Conservation (phyloP, 257 asterid species). For the Solanum piurae region DNA sequence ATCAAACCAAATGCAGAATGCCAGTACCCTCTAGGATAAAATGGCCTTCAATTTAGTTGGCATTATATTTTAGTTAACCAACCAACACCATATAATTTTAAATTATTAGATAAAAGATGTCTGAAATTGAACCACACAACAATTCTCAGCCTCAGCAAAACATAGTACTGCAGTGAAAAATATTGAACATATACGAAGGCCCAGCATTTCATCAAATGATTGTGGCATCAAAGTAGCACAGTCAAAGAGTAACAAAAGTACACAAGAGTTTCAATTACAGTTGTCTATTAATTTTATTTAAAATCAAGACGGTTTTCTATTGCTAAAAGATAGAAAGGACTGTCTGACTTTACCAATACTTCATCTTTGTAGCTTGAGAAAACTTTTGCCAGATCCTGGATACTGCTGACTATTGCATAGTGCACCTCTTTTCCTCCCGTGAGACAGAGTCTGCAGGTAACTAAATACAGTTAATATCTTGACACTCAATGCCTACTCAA, state of each 20-base stretch:
- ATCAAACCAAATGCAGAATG: not conserved
- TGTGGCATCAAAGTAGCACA: not conserved
- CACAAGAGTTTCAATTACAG: not conserved
- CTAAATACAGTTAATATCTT: conserved; percentile 9
- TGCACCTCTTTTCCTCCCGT: conserved; percentile 91
- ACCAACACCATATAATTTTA: not conserved
- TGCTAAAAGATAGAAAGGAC: not conserved
- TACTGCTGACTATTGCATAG: conserved; percentile 88
- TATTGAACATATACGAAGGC: not conserved
- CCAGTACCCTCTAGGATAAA: not conserved
- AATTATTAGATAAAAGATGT: not conserved
- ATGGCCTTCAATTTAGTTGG: not conserved
- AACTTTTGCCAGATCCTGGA: conserved; percentile 89
- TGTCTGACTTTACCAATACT: conserved; percentile 60
- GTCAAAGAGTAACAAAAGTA: not conserved
- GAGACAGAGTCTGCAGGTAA: conserved; percentile 74
- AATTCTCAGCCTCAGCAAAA: not conserved
- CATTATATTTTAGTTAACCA: not conserved
- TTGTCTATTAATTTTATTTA: not conserved
- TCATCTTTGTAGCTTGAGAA: conserved; percentile 83
- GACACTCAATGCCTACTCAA: not conserved
- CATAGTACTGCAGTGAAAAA: not conserved
- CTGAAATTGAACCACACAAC: not conserved
- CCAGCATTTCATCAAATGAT: not conserved
- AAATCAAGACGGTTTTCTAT: not conserved